phyloP scores from a whole-genome alignment of 495 filamentous ascomycete species.

The Parmelia sp. region DNA sequence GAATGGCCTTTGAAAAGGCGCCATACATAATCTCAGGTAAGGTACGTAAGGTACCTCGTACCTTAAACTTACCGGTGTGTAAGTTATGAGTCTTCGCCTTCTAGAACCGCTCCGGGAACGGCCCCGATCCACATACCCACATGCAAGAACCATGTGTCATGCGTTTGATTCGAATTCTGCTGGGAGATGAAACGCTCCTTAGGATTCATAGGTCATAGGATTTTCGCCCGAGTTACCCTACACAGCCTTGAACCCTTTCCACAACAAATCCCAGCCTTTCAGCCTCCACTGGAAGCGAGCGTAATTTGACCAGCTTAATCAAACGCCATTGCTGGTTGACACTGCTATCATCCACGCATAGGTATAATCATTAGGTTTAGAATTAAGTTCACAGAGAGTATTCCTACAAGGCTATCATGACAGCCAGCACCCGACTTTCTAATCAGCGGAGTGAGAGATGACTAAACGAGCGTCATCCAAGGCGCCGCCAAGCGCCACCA shows the following conservation, averaged over 20 bases:
- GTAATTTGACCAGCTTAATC: not conserved
- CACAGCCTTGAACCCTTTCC: not conserved
- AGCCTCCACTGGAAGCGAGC: not conserved
- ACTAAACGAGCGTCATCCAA: not conserved
- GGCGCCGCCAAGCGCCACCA: slow-evolving; percentile 6
- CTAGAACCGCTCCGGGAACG: not conserved
- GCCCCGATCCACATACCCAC: not conserved
- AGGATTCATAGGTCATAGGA: not conserved
- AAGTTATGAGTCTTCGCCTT: not conserved
- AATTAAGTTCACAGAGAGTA: too few species aligned
- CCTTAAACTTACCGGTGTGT: too few species aligned
- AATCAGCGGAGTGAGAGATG: not conserved
- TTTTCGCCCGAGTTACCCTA: not conserved
- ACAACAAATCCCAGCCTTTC: not conserved
- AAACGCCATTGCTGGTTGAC: not conserved
- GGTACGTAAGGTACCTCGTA: not conserved
- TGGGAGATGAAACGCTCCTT: not conserved
- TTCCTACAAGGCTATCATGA: too few species aligned
- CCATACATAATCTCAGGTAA: too few species aligned
- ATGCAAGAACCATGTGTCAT: not conserved
- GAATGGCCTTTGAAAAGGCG: too few species aligned
- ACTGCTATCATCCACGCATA: not conserved
- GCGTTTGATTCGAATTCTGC: not conserved
- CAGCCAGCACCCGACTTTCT: not conserved
- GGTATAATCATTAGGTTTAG: not conserved